phyloP scores from a whole-genome alignment of 208 protist genomes.

The Trypanosoma brucei region DNA sequence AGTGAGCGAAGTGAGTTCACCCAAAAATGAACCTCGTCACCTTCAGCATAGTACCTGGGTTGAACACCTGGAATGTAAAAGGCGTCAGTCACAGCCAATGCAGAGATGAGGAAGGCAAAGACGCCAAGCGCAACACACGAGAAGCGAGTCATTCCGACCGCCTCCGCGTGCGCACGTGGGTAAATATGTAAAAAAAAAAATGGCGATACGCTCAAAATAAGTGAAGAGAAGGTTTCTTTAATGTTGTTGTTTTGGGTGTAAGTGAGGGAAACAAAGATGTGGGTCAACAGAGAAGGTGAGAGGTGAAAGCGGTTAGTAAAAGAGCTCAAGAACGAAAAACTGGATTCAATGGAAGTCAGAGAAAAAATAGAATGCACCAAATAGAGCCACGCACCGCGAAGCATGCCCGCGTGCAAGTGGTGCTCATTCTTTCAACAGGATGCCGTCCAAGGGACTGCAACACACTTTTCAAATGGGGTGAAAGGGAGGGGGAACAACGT shows the following conservation, averaged over 20 bases:
- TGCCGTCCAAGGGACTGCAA: too few relatives aligned
- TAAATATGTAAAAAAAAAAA: conserved; percentile 2
- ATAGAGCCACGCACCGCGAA: too few relatives aligned
- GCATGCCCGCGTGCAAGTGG: too few relatives aligned
- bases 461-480: too few relatives aligned
- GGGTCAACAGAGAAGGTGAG: neutral
- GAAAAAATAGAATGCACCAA: neutral
- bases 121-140: conserved; percentile 1
- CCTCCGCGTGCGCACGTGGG: neutral
- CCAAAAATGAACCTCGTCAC: conserved; percentile 37
- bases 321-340: neutral
- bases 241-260: too few relatives aligned
- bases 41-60: conserved; percentile 45
- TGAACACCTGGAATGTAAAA: conserved; percentile 63
- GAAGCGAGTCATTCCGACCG: neutral
- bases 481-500: too few relatives aligned
- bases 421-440: too few relatives aligned
- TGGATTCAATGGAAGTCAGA: neutral
- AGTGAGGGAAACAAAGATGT: too few relatives aligned
- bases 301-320: neutral
- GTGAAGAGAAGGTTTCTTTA: neutral
- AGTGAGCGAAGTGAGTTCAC: conserved; percentile 76
- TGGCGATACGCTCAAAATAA: neutral
- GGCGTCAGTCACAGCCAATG: conserved; percentile 11
- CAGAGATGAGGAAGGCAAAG: conserved; percentile 1